Evolutionary conservation across 2,329 filamentous ascomycete species (phyloP), one percentile per base, ranked within the genome.

Genomic region (Rhinocladiella similis): DNA sequence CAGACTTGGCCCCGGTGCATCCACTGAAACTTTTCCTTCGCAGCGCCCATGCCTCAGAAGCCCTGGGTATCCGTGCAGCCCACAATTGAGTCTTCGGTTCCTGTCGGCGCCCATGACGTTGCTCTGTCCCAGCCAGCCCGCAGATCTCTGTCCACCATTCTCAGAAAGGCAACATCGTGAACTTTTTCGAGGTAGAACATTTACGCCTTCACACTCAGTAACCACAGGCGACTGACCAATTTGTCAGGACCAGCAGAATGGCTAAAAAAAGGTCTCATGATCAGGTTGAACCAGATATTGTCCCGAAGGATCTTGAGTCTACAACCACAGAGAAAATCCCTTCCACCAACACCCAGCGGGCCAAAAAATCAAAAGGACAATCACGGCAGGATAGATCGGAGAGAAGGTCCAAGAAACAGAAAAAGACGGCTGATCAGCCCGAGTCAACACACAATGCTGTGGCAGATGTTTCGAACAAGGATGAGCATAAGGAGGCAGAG

Each of bases 371-470:
- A 7, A 60, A 60, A 38, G 63, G 59, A 22, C 54, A 60, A 33
- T 47, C 53, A 13, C 50, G 57, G 47, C 63, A 66, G 46, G 57
- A 57, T 29, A 63, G 59, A 47, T 66, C 63, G 25, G 63, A 66
- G 47, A 53, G 62, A 42, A 54, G 63, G 39, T 54, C 62, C 14
- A 66, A 64, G 29, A 65, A 64, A 49, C 43, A 53, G 39, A 63
- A 60, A 25, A 54, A 58, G 27, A 47, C 35, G 35, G 53, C 54
- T 35, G 60, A 63, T 16, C 27, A 53, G 29, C 9, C n/a, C 14
- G 22, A 46, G 39, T n/a, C 53, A 29, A 46, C 25, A 43, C 27
- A 42, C 39, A 52, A 19, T 33, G 6, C 3, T 12, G 29, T 33
- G 12, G 27, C 48, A 5, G 5, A 41, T 7, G 16, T 20, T 18